phyloP scores from a whole-genome alignment of 1,284 basidiomycete genomes.

The Macrocystidia cucumis region DNA sequence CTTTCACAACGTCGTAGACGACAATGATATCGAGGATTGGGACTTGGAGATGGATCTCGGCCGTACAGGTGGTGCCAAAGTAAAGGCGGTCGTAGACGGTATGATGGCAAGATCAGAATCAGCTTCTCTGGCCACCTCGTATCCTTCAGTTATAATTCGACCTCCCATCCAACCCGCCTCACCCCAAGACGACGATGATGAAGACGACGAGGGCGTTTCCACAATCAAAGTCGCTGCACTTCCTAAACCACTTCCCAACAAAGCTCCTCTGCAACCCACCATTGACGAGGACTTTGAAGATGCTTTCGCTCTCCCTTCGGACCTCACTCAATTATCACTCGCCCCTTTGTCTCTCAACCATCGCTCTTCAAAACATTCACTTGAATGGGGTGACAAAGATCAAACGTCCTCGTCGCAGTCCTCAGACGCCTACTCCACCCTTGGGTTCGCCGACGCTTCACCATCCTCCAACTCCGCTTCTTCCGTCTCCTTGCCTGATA shows the following conservation, averaged over 20 bases:
- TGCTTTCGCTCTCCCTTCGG: constrained; percentile 68
- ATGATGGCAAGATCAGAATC: constrained; percentile 19
- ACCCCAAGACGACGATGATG: constrained; percentile 54
- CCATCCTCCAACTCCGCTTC: constrained; percentile 65
- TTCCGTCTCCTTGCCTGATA: constrained; percentile 57
- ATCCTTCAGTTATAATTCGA: constrained; percentile 44
- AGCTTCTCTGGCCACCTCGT: constrained; percentile 13
- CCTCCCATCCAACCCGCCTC: constrained; percentile 42
- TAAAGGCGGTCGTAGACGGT: constrained; percentile 28
- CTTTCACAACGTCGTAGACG: constrained; percentile 54
- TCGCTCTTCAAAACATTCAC: constrained; percentile 68
- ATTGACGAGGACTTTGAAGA: constrained; percentile 69
- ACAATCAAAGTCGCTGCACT: constrained; percentile 67
- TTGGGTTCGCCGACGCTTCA: constrained; percentile 65
- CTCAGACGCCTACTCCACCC: constrained; percentile 71
- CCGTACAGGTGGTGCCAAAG: constrained; percentile 45
- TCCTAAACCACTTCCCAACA: constrained; percentile 27
- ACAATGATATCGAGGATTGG: constrained; percentile 64
- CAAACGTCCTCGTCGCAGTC: constrained; percentile 75
- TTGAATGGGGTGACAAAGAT: constrained; percentile 80
- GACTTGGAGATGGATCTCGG: constrained; percentile 67
- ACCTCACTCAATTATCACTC: constrained; percentile 71
- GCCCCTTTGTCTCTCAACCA: constrained; percentile 64
- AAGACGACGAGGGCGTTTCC: constrained; percentile 73
- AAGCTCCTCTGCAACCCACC: constrained; percentile 23